Conservation (phyloP, 202 grass and related monocot genomes). For the Musa balbisiana region DNA sequence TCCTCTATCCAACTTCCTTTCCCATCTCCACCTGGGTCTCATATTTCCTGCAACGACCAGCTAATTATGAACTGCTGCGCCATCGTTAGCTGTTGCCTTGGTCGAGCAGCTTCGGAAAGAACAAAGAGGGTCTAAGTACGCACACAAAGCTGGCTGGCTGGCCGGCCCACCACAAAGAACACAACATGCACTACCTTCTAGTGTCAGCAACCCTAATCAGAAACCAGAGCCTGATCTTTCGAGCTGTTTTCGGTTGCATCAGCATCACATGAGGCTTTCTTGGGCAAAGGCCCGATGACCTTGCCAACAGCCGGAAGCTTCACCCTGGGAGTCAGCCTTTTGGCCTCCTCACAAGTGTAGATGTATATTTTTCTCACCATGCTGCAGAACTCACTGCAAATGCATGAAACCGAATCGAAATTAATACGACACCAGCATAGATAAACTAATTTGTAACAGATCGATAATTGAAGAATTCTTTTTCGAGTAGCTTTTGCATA, state of each 20-base stretch:
- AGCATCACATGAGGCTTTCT: not conserved
- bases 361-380: slow-evolving; percentile 81
- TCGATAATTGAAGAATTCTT: no score
- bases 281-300: not conserved
- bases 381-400: slow-evolving; percentile 73
- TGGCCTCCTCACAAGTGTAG: slow-evolving; percentile 65
- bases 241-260: not conserved
- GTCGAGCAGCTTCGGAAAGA: no score
- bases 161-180: no score
- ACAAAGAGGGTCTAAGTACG: not conserved
- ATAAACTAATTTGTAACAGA: no score
- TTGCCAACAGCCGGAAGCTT: slow-evolving; percentile 28
- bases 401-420: not conserved
- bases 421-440: no score
- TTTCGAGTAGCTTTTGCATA: not conserved
- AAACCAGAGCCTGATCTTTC: not conserved
- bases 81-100: not conserved
- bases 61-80: not conserved
- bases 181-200: not conserved
- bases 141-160: not conserved
- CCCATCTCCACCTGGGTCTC: not conserved
- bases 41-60: not conserved
- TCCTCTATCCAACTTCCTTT: not conserved
- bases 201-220: not conserved
- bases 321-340: slow-evolving; percentile 40